Percentiles rank a stretch among this genome's conserved stretches.
Conservation (phyloP, 2,329 filamentous ascomycete genomes). For the Aureobasidium vineae region DNA sequence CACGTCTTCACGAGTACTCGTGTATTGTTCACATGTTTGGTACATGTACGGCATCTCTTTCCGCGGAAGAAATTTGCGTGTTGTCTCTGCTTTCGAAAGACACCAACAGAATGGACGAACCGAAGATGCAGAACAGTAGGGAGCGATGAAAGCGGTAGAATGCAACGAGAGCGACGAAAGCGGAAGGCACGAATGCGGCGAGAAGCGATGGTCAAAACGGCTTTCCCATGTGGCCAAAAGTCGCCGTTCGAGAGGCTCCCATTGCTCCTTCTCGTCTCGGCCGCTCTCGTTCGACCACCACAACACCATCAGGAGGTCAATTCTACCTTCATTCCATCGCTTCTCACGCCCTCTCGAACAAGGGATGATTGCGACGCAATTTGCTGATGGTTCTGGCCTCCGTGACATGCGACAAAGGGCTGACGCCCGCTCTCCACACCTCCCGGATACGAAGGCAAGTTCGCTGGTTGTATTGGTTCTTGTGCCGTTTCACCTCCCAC, state of each 20-base stretch:
- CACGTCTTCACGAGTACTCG: background rate
- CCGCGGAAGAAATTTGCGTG: background rate
- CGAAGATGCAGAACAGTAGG: background rate
- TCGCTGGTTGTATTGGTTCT: background rate
- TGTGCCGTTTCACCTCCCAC: background rate
- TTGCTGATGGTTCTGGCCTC: background rate
- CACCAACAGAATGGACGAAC: background rate
- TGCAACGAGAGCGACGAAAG: background rate
- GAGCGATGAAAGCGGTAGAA: background rate
- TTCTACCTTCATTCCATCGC: background rate
- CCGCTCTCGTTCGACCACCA: background rate
- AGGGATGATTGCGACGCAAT: background rate
- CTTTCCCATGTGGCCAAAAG: slow-evolving; percentile 1
- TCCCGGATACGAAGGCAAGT: slow-evolving; percentile 1
- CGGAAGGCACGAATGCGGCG: slow-evolving; percentile 1
- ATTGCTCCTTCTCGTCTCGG: background rate
- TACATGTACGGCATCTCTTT: background rate
- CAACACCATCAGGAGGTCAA: background rate
- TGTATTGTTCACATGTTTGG: background rate
- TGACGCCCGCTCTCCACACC: background rate
- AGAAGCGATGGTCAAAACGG: background rate
- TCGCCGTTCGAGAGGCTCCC: background rate
- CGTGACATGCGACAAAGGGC: background rate
- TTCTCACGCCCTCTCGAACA: too few species aligned
- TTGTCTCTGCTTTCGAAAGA: background rate